A percentile compares a stretch with the other conserved stretches of the same genome.
These are phyloP conservation scores for Metschnikowia peoriensis DNA, from an alignment of 805 yeast genomes.

Conservation along the genomic window DNA sequence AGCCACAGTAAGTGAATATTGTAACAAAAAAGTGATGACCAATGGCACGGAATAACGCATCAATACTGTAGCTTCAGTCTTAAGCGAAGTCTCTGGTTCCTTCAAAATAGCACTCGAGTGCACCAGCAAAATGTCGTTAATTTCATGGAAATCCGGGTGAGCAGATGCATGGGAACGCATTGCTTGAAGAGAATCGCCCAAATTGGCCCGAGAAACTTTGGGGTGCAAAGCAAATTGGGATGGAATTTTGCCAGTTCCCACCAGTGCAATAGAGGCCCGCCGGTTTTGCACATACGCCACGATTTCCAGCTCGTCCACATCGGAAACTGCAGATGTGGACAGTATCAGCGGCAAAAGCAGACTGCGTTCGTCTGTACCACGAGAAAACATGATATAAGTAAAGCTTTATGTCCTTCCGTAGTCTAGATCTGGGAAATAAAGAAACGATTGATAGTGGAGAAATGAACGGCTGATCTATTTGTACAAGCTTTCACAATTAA, in stretches of 20 bases:
- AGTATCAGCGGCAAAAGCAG: slow-evolving; percentile 10
- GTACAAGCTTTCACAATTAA: too few species aligned
- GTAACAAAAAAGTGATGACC: slow-evolving; percentile 64
- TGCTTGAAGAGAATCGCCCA: slow-evolving; percentile 14
- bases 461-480: too few species aligned
- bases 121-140: slow-evolving; percentile 24
- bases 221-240: slow-evolving; percentile 13
- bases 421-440: background rate
- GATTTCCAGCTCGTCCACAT: slow-evolving; percentile 35
- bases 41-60: slow-evolving; percentile 52
- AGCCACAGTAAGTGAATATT: slow-evolving; percentile 71
- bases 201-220: slow-evolving; percentile 18
- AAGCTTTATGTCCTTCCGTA: too few species aligned
- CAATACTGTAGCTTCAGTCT: slow-evolving; percentile 40
- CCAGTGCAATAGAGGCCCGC: slow-evolving; percentile 37
- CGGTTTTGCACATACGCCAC: slow-evolving; percentile 39
- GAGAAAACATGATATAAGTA: background rate
- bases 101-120: slow-evolving; percentile 19
- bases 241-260: slow-evolving; percentile 23
- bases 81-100: slow-evolving; percentile 44
- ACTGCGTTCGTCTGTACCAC: slow-evolving; percentile 3
- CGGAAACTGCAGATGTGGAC: slow-evolving; percentile 7
- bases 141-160: slow-evolving; percentile 5
- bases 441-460: too few species aligned
- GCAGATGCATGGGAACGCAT: slow-evolving; percentile 12